A percentile compares a stretch with the other conserved stretches of the same genome.
Evolutionary conservation across 1,139 yeast genomes (phyloP).

Genomic region (Petasospora rhodanensis): DNA sequence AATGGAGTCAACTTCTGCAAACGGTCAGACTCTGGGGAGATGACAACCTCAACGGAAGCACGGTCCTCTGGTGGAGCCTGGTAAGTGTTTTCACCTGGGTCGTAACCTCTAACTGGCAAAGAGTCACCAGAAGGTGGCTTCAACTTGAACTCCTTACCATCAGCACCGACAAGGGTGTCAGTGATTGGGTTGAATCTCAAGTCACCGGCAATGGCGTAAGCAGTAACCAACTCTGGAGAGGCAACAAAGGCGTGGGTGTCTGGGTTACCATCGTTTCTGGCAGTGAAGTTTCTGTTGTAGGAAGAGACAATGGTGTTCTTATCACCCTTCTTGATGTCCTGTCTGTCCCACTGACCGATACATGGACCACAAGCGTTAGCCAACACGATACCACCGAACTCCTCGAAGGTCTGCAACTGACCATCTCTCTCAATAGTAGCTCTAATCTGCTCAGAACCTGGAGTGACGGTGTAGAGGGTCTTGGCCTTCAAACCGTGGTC

Average conservation of each 20-base stretch:
- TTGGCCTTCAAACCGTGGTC: constrained; percentile 85
- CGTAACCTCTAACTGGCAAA: constrained; percentile 91
- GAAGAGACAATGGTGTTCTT: constrained; percentile 88
- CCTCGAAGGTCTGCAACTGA: constrained; percentile 68
- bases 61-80: constrained; percentile 97
- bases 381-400: constrained; percentile 83
- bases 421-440: constrained; percentile 98
- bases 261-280: constrained; percentile 98
- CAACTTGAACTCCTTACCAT: constrained; percentile 94
- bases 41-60: constrained; percentile 64
- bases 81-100: constrained; percentile 92
- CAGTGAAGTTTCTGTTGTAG: constrained; percentile 93
- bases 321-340: constrained; percentile 56
- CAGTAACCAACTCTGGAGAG: constrained; percentile 96
- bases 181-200: constrained; percentile 97
- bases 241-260: constrained; percentile 97
- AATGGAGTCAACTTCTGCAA: constrained; percentile 90
- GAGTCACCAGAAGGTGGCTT: constrained; percentile 88
- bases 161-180: constrained; percentile 87
- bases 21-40: constrained; percentile 84
- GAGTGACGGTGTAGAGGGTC: constrained; percentile 89
- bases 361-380: constrained; percentile 99
- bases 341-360: constrained; percentile 98
- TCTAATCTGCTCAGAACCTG: constrained; percentile 98
- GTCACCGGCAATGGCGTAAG: constrained; percentile 95